phyloP scores from a whole-genome alignment of 2,329 filamentous ascomycete species.

The Cladorrhinum sp. region DNA sequence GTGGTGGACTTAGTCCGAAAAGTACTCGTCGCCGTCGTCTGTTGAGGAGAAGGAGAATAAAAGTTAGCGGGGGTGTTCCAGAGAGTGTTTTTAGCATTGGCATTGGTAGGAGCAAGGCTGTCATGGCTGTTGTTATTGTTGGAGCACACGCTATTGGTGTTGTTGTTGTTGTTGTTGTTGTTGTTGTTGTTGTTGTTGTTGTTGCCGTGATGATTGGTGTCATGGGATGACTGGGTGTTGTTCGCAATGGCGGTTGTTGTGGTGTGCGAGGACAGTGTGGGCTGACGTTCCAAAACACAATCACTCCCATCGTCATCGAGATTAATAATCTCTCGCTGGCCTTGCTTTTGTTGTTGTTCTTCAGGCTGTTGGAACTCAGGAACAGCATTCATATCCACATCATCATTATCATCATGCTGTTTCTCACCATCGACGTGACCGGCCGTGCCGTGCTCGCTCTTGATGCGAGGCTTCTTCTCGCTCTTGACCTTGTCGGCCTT shows the following conservation, averaged over 20 bases:
- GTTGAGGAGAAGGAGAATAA: not conserved
- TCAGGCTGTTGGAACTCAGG: not conserved
- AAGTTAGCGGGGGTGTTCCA: constrained; percentile 7
- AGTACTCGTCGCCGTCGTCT: constrained; percentile 11
- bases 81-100: not conserved
- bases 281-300: constrained; percentile 12
- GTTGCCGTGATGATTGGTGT: not conserved
- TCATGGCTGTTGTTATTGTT: constrained; percentile 1
- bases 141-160: not conserved
- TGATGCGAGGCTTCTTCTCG: constrained; percentile 13
- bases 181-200: not conserved
- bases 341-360: not conserved
- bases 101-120: not conserved
- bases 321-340: too few relatives aligned
- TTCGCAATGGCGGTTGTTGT: too few relatives aligned
- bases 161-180: not conserved
- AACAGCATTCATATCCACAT: constrained; percentile 1
- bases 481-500: constrained; percentile 13
- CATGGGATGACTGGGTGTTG: too few relatives aligned
- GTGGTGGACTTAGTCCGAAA: constrained; percentile 12
- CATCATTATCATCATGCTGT: constrained; percentile 14
- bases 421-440: constrained; percentile 10
- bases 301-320: not conserved
- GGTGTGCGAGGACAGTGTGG: too few relatives aligned
- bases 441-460: constrained; percentile 12